Percentiles rank a stretch among this genome's conserved stretches.
phyloP scores from a whole-genome alignment of 2,329 filamentous ascomycete species.

The Hypoxylon sp. region DNA sequence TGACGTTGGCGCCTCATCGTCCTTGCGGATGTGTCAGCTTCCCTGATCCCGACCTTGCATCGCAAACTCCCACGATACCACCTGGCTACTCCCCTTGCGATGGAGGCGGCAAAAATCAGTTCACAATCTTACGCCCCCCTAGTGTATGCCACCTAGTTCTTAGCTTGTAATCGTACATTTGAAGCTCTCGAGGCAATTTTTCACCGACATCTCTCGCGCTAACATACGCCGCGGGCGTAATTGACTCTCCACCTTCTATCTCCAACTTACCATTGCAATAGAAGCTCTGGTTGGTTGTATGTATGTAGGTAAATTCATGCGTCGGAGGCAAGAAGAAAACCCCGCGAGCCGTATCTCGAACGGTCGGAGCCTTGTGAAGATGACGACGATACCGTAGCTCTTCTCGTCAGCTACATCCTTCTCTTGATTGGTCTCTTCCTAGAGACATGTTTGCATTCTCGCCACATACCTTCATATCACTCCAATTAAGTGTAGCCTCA shows the following conservation, averaged over 20 bases:
- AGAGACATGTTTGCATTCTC: conserved; percentile 20
- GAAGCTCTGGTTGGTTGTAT: conserved; percentile 20
- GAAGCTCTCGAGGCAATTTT: conserved; percentile 17
- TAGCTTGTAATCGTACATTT: conserved; percentile 20
- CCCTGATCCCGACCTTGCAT: conserved; percentile 36
- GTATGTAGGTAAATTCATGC: conserved; percentile 28
- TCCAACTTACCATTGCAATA: conserved; percentile 17
- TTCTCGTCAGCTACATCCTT: conserved; percentile 13
- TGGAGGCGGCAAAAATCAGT: conserved; percentile 30
- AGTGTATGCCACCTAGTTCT: conserved; percentile 15
- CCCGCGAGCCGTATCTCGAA: conserved; percentile 19
- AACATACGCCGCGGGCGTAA: conserved; percentile 24
- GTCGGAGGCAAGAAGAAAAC: conserved; percentile 27
- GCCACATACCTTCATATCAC: conserved; percentile 27
- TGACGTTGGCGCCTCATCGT: conserved; percentile 35
- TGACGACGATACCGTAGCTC: conserved; percentile 17
- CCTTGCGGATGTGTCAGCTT: conserved; percentile 39
- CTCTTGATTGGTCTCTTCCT: conserved; percentile 19
- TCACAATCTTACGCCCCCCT: conserved; percentile 40
- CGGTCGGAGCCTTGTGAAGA: conserved; percentile 28
- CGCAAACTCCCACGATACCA: conserved; percentile 41
- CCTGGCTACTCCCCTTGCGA: conserved; percentile 34
- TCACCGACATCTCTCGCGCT: conserved; percentile 32
- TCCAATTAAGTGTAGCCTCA: conserved; percentile 16
- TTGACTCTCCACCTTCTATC: conserved; percentile 24